phyloP scores from a whole-genome alignment of 108 stramenopile genomes.

The Fragilariopsis cylindrus region DNA sequence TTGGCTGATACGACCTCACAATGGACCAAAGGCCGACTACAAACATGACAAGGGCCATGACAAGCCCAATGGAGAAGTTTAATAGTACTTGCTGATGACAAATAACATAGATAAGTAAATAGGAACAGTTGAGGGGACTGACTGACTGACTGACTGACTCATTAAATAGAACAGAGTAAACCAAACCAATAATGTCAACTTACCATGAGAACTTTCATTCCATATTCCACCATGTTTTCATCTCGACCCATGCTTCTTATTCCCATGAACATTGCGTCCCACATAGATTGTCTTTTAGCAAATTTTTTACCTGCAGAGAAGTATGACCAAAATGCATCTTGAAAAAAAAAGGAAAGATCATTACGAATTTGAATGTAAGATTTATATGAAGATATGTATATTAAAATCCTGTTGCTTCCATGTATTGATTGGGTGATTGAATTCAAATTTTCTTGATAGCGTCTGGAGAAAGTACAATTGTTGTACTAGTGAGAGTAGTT shows the following conservation, averaged over 20 bases:
- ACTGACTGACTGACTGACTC: constrained; percentile 1
- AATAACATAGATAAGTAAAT: constrained; percentile 20
- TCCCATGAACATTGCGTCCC: constrained; percentile 88
- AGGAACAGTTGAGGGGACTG: neutral
- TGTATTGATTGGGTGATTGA: too few species aligned
- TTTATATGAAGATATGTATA: too few species aligned
- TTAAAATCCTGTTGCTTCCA: too few species aligned
- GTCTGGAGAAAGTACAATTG: too few species aligned
- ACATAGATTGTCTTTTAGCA: constrained; percentile 88
- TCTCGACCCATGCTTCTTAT: constrained; percentile 74
- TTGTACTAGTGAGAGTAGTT: too few species aligned
- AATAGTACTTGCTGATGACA: constrained; percentile 59
- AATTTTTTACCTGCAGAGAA: constrained; percentile 80
- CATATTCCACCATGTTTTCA: constrained; percentile 76
- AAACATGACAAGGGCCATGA: constrained; percentile 83
- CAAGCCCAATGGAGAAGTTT: constrained; percentile 83
- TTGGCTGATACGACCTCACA: constrained; percentile 79
- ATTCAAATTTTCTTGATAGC: too few species aligned
- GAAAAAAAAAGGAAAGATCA: too few species aligned
- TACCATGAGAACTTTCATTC: constrained; percentile 42
- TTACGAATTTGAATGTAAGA: too few species aligned
- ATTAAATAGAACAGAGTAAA: neutral
- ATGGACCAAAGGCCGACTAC: constrained; percentile 81
- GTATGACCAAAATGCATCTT: constrained; percentile 84
- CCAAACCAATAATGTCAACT: neutral